phyloP scores from a whole-genome alignment of 75 land plant species.

The Pinus albicaulis region DNA sequence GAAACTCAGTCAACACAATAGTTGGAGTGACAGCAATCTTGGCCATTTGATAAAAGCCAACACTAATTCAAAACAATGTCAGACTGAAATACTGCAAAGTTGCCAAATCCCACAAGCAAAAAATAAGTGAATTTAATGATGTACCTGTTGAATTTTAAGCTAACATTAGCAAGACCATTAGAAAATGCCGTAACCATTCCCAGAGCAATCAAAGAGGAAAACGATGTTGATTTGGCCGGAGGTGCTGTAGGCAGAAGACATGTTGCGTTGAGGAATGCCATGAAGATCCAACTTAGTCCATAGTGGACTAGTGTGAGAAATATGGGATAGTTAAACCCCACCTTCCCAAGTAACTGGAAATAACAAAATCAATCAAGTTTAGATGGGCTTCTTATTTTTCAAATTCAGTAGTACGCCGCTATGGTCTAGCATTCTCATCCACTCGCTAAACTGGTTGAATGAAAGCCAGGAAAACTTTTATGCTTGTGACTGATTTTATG shows the following conservation, averaged over 20 bases:
- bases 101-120: background rate
- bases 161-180: conserved; percentile 88
- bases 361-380: background rate
- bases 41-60: conserved; percentile 45
- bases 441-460: conserved; percentile 1
- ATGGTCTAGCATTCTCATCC: background rate
- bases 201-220: conserved; percentile 56
- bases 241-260: conserved; percentile 81
- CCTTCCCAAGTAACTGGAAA: conserved; percentile 69
- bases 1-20: conserved; percentile 58
- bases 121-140: conserved; percentile 3
- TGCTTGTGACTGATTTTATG: background rate
- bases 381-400: background rate
- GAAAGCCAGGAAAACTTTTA: background rate
- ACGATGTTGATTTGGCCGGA: conserved; percentile 56
- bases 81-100: background rate
- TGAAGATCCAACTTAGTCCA: conserved; percentile 64
- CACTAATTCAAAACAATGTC: conserved; percentile 13
- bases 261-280: conserved; percentile 63
- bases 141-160: conserved; percentile 89
- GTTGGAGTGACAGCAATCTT: conserved; percentile 55
- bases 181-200: conserved; percentile 83
- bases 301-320: conserved; percentile 81
- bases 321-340: conserved; percentile 84
- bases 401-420: background rate